Percentiles rank a stretch among this genome's conserved stretches.
phyloP scores from a whole-genome alignment of 2,329 filamentous ascomycete species.

The Fusarium sp. region DNA sequence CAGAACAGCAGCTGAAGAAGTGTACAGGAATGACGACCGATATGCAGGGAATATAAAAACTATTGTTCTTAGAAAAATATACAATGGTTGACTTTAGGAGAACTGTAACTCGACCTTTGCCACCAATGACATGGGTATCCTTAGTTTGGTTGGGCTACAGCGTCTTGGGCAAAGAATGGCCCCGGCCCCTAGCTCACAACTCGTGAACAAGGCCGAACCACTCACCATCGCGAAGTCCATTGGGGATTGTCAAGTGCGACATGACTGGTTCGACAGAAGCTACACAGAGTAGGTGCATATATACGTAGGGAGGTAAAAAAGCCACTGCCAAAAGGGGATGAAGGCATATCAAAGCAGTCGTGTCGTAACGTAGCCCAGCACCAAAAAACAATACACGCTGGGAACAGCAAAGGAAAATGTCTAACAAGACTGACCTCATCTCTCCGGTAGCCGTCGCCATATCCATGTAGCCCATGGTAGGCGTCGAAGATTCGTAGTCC shows the following conservation, averaged over 20 bases:
- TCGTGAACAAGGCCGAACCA: slow-evolving; percentile 27
- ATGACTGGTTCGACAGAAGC: not conserved
- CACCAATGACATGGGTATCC: slow-evolving; percentile 24
- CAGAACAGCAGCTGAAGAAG: not conserved
- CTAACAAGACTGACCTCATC: slow-evolving; percentile 60
- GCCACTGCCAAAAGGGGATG: not conserved
- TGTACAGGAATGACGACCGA: not conserved
- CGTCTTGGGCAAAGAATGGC: not conserved
- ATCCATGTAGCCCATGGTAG: slow-evolving; percentile 64
- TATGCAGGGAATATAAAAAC: not conserved
- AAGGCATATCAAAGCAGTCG: not conserved
- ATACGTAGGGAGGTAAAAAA: not conserved
- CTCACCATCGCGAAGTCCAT: not conserved
- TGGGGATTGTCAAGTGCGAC: slow-evolving; percentile 1
- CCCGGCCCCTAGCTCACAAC: slow-evolving; percentile 28
- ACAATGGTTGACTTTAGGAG: not conserved
- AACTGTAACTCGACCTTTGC: slow-evolving; percentile 17
- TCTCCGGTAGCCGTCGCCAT: slow-evolving; percentile 59
- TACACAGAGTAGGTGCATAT: not conserved
- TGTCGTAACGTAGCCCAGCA: not conserved
- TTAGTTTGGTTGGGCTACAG: slow-evolving; percentile 1
- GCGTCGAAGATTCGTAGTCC: slow-evolving; percentile 65
- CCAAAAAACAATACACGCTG: not conserved
- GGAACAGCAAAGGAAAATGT: slow-evolving; percentile 24
- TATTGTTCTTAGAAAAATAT: not conserved